Percentiles rank a stretch among this genome's conserved stretches.
Evolutionary conservation across 2,329 filamentous ascomycete genomes (phyloP).

Genomic region (Pleomassaria siparia): DNA sequence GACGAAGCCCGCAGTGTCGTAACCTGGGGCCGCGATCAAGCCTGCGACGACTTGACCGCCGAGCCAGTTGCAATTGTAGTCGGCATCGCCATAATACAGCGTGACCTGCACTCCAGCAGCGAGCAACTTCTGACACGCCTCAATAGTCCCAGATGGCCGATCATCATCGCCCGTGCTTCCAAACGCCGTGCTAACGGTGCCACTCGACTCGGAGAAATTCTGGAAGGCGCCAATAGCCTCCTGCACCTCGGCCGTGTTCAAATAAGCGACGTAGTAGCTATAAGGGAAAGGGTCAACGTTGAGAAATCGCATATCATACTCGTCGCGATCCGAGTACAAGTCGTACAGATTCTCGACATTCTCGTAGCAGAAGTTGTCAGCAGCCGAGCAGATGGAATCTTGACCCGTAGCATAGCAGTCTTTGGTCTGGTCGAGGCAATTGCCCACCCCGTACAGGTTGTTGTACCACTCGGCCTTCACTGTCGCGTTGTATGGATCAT

Average conservation of each 20-base stretch:
- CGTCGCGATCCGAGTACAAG: conserved; percentile 55
- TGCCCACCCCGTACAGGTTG: conserved; percentile 61
- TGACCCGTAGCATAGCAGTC: conserved; percentile 57
- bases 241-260: conserved; percentile 58
- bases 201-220: conserved; percentile 57
- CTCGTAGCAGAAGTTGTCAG: conserved; percentile 58
- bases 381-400: conserved; percentile 54
- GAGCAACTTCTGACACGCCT: conserved; percentile 44
- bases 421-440: conserved; percentile 60
- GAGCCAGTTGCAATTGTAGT: conserved; percentile 53
- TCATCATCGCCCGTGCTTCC: conserved; percentile 53
- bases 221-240: conserved; percentile 61
- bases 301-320: conserved; percentile 63
- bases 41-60: conserved; percentile 47
- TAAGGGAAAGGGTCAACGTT: conserved; percentile 61
- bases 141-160: conserved; percentile 47
- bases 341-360: conserved; percentile 58
- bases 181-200: conserved; percentile 50
- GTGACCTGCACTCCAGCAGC: conserved; percentile 45
- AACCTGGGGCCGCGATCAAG: conserved; percentile 46
- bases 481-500: conserved; percentile 54
- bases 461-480: conserved; percentile 58
- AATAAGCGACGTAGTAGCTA: conserved; percentile 57
- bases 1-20: conserved; percentile 49
- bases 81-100: conserved; percentile 52